Conservation (phyloP, 2,329 filamentous ascomycete genomes). For the Tolypocladium paradoxum region DNA sequence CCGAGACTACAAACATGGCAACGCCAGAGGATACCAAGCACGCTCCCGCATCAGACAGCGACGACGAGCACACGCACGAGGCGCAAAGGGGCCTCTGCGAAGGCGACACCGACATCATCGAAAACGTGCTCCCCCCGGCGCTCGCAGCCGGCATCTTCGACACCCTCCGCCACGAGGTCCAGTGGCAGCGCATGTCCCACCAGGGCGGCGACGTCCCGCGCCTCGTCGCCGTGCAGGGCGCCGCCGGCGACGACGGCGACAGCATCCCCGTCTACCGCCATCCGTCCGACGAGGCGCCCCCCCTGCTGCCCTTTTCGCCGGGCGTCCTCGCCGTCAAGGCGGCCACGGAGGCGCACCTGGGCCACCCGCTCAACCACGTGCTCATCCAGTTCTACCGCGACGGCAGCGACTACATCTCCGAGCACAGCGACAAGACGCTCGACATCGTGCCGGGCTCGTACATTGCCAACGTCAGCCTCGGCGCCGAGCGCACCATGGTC, state of each 20-base stretch:
- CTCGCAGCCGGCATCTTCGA: conserved; percentile 55
- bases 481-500: conserved; percentile 81
- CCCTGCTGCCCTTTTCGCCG: conserved; percentile 63
- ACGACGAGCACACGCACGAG: conserved; percentile 4
- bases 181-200: conserved; percentile 89
- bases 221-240: conserved; percentile 80
- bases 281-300: conserved; percentile 78
- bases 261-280: conserved; percentile 85
- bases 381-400: conserved; percentile 89
- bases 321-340: conserved; percentile 58
- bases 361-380: conserved; percentile 80
- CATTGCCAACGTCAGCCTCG: conserved; percentile 91
- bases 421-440: conserved; percentile 94
- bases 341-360: conserved; percentile 59
- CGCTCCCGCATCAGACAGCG: background rate
- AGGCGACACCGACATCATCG: conserved; percentile 67
- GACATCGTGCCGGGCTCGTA: conserved; percentile 73
- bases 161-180: conserved; percentile 60
- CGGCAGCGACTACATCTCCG: conserved; percentile 84
- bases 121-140: conserved; percentile 52
- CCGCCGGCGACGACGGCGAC: conserved; percentile 53
- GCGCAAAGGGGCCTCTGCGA: conserved; percentile 54
- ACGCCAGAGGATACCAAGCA: background rate
- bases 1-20: background rate
- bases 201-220: conserved; percentile 85